These are phyloP conservation scores for Triadica sebifera DNA, from an alignment of 345 rosid genomes.

Conservation along the genomic window DNA sequence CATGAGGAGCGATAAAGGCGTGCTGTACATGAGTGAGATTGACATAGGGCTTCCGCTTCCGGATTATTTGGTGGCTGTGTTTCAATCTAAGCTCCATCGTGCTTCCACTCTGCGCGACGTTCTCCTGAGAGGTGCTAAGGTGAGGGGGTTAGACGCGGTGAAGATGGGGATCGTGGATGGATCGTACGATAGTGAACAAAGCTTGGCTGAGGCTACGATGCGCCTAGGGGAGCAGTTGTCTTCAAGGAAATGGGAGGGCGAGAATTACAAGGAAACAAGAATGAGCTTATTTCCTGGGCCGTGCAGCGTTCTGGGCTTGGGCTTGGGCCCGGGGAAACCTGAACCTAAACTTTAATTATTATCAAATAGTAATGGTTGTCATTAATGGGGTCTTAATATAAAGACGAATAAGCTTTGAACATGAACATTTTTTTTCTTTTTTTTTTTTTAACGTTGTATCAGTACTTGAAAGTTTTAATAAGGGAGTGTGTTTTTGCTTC, in stretches of 20 bases:
- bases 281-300: slow-evolving; percentile 66
- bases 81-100: slow-evolving; percentile 46
- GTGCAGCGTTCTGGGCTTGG: slow-evolving; percentile 48
- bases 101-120: slow-evolving; percentile 50
- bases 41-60: slow-evolving; percentile 64
- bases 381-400: no score
- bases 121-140: slow-evolving; percentile 49
- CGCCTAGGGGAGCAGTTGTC: slow-evolving; percentile 50
- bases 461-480: no score
- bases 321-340: slow-evolving; percentile 23
- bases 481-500: no score
- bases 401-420: no score
- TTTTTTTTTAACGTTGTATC: no score
- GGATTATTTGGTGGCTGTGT: slow-evolving; percentile 48
- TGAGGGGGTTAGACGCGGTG: slow-evolving; percentile 62
- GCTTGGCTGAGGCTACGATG: slow-evolving; percentile 42
- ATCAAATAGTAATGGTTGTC: no score
- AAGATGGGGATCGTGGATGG: slow-evolving; percentile 54
- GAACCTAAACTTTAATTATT: slow-evolving; percentile 37
- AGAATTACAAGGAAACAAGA: slow-evolving; percentile 66
- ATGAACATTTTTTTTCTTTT: no score
- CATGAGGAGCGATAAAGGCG: slow-evolving; percentile 68
- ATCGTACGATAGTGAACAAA: slow-evolving; percentile 46
- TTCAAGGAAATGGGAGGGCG: slow-evolving; percentile 55
- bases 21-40: slow-evolving; percentile 78